Conservation (phyloP, 2,329 filamentous ascomycete species). For the Aureobasidium vineae region DNA sequence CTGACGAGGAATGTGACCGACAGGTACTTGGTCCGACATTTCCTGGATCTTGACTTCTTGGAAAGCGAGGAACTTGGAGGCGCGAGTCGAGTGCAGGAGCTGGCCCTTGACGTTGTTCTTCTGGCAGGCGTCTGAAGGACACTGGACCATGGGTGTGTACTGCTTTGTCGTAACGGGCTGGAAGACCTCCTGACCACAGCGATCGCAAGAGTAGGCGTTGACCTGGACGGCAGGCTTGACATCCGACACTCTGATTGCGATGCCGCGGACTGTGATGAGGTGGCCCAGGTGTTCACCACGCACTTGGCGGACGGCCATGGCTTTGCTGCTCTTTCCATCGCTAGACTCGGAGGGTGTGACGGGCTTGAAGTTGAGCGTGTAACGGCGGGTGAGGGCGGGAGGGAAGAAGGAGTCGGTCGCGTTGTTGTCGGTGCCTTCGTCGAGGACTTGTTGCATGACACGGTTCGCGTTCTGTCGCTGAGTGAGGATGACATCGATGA, state of each 20-base stretch:
- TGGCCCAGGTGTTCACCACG: conserved; percentile 89
- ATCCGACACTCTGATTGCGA: conserved; percentile 92
- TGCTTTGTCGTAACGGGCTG: conserved; percentile 91
- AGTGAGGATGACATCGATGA: conserved; percentile 93
- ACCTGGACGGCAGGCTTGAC: conserved; percentile 98
- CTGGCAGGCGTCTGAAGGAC: conserved; percentile 86
- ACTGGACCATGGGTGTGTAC: conserved; percentile 81
- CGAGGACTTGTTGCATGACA: conserved; percentile 54
- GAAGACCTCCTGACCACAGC: conserved; percentile 96
- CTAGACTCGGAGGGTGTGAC: conserved; percentile 69
- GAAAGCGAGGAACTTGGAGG: conserved; percentile 95
- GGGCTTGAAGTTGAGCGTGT: conserved; percentile 95
- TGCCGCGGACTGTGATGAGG: conserved; percentile 91
- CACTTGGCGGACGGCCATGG: conserved; percentile 88
- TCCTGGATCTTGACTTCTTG: conserved; percentile 99
- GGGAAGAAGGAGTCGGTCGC: conserved; percentile 77
- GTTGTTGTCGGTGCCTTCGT: conserved; percentile 53
- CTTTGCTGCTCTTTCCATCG: conserved; percentile 56
- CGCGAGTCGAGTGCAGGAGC: conserved; percentile 84
- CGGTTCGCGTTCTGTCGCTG: conserved; percentile 85
- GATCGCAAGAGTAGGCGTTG: conserved; percentile 96
- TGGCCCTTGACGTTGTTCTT: conserved; percentile 90
- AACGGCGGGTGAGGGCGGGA: conserved; percentile 84
- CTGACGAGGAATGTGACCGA: conserved; percentile 92
- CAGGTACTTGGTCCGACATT: conserved; percentile 97